A percentile compares a stretch with the other conserved stretches of the same genome.
phyloP scores from a whole-genome alignment of 1,139 yeast genomes.

The Taphrina confusa region DNA sequence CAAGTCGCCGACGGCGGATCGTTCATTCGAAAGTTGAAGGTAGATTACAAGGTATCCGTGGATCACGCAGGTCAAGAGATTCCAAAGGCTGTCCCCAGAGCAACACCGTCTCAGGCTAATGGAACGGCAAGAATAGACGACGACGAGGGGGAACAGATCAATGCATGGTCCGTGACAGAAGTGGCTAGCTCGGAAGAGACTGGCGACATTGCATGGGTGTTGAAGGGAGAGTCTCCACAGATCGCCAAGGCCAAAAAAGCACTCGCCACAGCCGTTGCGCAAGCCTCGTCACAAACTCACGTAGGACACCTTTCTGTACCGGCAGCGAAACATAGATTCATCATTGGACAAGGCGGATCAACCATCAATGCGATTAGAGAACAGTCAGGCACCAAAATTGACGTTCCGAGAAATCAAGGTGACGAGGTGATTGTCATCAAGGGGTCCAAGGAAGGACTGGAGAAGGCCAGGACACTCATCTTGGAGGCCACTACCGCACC shows the following conservation, averaged over 20 bases:
- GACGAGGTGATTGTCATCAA: constrained; percentile 44
- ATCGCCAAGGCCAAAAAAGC: constrained; percentile 47
- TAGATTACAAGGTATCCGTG: constrained; percentile 61
- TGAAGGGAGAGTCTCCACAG: constrained; percentile 43
- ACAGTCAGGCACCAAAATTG: constrained; percentile 59
- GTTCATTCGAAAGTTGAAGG: constrained; percentile 59
- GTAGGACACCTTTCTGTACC: constrained; percentile 57
- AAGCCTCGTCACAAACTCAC: constrained; percentile 45
- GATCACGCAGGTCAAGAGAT: constrained; percentile 55
- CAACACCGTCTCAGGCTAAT: constrained; percentile 4
- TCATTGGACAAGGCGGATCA: constrained; percentile 78
- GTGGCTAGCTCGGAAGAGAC: constrained; percentile 49
- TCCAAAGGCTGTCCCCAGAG: constrained; percentile 14
- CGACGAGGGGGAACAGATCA: constrained; percentile 29
- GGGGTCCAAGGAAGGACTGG: constrained; percentile 52
- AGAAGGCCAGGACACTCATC: constrained; percentile 47
- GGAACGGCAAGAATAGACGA: constrained; percentile 36
- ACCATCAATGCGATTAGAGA: constrained; percentile 65
- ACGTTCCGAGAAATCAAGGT: constrained; percentile 60
- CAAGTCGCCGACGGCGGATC: constrained; percentile 51
- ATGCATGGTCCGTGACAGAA: constrained; percentile 44
- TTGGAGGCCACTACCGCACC: constrained; percentile 35
- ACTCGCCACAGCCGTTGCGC: constrained; percentile 43
- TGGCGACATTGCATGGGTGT: constrained; percentile 43
- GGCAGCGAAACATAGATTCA: constrained; percentile 55